Percentiles rank a stretch among this genome's conserved stretches.
Evolutionary conservation across 306 rosid genomes (phyloP).

Genomic region (Lotus japonicus): DNA sequence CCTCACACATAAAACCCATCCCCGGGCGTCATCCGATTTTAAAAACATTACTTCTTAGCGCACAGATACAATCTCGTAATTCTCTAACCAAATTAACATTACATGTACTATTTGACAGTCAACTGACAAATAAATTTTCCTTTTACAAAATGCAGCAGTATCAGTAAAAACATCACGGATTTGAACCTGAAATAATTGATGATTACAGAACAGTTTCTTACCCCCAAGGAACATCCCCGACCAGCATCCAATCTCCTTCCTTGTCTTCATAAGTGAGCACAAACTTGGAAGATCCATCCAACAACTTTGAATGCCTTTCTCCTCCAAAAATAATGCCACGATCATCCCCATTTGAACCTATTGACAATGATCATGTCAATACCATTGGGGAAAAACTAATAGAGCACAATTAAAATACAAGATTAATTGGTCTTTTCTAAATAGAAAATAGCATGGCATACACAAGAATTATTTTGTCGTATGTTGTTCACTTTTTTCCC

Average conservation of each 20-base stretch:
- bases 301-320: slow-evolving; percentile 47
- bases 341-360: slow-evolving; percentile 53
- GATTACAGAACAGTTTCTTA: slow-evolving; percentile 25
- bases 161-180: neutral
- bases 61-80: neutral
- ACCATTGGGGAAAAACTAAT: neutral
- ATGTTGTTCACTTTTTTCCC: neutral
- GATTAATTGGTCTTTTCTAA: neutral
- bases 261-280: slow-evolving; percentile 92
- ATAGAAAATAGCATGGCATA: neutral
- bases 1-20: neutral
- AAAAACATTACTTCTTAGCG: neutral
- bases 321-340: slow-evolving; percentile 30
- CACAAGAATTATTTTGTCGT: neutral
- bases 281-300: slow-evolving; percentile 67
- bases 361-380: neutral
- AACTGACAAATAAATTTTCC: neutral
- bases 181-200: neutral
- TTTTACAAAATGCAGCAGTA: neutral
- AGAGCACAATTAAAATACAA: neutral
- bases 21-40: neutral
- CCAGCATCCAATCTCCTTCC: slow-evolving; percentile 99
- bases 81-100: neutral
- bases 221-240: slow-evolving; percentile 99
- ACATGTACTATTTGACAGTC: neutral